These are phyloP conservation scores for Pharnaceum exiguum DNA, from an alignment of 148 eudicot species.

Conservation along the genomic window DNA sequence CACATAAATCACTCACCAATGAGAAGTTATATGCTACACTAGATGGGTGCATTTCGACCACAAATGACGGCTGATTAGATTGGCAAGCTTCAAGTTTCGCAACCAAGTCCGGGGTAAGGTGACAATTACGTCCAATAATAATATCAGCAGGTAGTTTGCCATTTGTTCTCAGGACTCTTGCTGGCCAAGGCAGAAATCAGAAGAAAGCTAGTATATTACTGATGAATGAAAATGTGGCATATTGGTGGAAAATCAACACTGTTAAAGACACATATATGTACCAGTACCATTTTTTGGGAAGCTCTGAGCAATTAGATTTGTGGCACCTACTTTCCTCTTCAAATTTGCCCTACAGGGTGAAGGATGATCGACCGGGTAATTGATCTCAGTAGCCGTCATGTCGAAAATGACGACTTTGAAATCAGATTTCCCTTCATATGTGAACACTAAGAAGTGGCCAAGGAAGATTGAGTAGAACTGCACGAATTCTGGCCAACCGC, in stretches of 20 bases:
- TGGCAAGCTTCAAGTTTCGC: background rate
- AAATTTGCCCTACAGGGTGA: background rate
- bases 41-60: background rate
- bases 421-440: conserved; percentile 17
- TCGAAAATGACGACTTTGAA: conserved; percentile 33
- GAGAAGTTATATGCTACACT: background rate
- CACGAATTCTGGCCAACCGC: conserved; percentile 39
- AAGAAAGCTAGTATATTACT: no score
- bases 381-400: conserved; percentile 34
- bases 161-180: background rate
- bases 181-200: no score
- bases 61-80: conserved; percentile 5
- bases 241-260: no score
- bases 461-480: conserved; percentile 19
- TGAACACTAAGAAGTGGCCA: conserved; percentile 32
- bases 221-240: no score
- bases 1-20: conserved; percentile 7
- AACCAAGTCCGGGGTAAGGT: background rate
- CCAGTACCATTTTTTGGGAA: no score
- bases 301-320: background rate
- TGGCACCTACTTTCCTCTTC: background rate
- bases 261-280: no score
- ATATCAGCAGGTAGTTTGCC: background rate
- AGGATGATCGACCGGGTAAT: conserved; percentile 20
- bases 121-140: background rate